Base-by-base conservation (phyloP, 2,329 filamentous ascomycete species). In the Aspergillus udagawae region DNA sequence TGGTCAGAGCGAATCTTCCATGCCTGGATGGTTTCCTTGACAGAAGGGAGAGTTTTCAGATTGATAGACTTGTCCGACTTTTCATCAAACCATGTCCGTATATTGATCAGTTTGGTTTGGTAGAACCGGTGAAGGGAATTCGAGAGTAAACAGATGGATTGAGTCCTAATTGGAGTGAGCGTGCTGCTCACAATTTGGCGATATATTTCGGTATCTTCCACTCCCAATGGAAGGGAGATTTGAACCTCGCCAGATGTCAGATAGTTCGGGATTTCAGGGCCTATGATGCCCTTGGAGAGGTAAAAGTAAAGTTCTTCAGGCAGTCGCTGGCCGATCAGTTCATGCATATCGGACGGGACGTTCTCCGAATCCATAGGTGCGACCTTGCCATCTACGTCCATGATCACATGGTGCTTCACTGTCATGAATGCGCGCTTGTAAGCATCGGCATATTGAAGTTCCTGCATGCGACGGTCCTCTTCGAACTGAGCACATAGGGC, bases 221-320 rank as follows among this genome's bases (percentile, higher is more conserved):
- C 90, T 59, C 97, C 94, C 54, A 96, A 79, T 4, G 93, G 94
- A n/a, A 93, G 88, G 52, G 86, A 82, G 52, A 97, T 83, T 29
- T 89, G 77, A 56, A 96, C 84, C 70, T 93, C 87, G 62, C 88
- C 86, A 54, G 91, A 88, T 4, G 90, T 89, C 65, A 96, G 85
- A 83, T 87, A 93, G 71, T 89, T 90, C 12, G 96, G 82, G 41
- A 96, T 81, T 50, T 90, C 86, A 25, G 91, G 82, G 28, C 90
- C 86, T 62, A 97, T 85, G 47, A 97, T 78, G 35, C 91, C 94
- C 52, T 84, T 87, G 57, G 91, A 92, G 51, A 97, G 81, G 72
- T 97, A 97, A 73, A 91, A 89, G 71, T 93, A 92, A 20, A 97
- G 80, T 74, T 99, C 94, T 44, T 92, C 86, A 0, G 94, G 92